Evolutionary conservation across 31 red algal genomes (phyloP).

Genomic region (Porphyra umbilicalis): DNA sequence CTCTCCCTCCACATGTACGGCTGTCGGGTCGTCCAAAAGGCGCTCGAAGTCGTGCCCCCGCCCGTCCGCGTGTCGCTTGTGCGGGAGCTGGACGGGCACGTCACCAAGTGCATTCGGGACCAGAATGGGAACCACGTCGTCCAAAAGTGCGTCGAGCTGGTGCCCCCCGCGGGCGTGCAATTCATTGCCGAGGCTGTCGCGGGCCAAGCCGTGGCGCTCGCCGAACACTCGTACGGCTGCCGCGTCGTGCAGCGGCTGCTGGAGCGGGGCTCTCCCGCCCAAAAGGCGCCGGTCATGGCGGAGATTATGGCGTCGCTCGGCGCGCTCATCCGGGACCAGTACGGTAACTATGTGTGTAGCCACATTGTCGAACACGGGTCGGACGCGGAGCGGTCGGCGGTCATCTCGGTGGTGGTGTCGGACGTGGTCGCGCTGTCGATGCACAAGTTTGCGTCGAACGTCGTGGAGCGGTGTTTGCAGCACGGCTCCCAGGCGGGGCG

Average conservation of each 20-base stretch:
- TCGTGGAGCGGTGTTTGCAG: slow-evolving; percentile 93
- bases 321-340: slow-evolving; percentile 86
- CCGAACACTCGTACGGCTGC: slow-evolving; percentile 97
- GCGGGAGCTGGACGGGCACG: slow-evolving; percentile 87
- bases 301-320: slow-evolving; percentile 78
- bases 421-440: slow-evolving; percentile 71
- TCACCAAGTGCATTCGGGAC: slow-evolving; percentile 96
- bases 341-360: slow-evolving; percentile 97
- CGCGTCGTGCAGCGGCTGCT: slow-evolving; percentile 95
- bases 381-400: slow-evolving; percentile 41
- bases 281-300: slow-evolving; percentile 79
- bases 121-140: slow-evolving; percentile 99
- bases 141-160: slow-evolving; percentile 95
- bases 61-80: slow-evolving; percentile 49
- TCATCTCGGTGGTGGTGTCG: slow-evolving; percentile 54
- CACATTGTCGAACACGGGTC: slow-evolving; percentile 92
- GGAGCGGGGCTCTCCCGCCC: slow-evolving; percentile 63
- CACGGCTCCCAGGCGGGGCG: slow-evolving; percentile 69
- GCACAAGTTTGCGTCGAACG: slow-evolving; percentile 98
- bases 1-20: slow-evolving; percentile 99
- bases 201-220: slow-evolving; percentile 76
- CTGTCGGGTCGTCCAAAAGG: slow-evolving; percentile 99
- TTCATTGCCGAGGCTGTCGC: slow-evolving; percentile 90
- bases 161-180: slow-evolving; percentile 64
- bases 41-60: slow-evolving; percentile 77